These are phyloP conservation scores for Globisporangium middletonii DNA, from an alignment of 352 stramenopile genomes.

Conservation along the genomic window DNA sequence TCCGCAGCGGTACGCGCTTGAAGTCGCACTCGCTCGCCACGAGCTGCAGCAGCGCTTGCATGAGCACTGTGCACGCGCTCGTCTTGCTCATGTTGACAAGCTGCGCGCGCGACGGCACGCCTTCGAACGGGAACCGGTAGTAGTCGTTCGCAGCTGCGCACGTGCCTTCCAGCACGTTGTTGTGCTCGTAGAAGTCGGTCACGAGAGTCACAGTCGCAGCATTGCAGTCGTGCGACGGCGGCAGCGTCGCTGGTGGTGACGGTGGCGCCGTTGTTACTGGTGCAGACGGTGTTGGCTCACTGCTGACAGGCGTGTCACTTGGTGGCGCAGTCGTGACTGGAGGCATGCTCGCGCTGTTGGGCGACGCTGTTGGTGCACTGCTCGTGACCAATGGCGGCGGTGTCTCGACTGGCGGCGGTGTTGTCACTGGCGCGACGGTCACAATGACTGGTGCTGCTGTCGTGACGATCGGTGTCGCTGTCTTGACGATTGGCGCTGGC, in stretches of 20 bases:
- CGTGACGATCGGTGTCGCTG: not conserved
- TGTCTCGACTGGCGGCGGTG: not conserved
- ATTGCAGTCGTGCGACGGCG: conserved; percentile 4
- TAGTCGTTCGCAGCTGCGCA: conserved; percentile 12
- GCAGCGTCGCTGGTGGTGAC: not conserved
- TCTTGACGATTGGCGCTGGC: not conserved
- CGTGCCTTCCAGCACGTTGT: conserved; percentile 15
- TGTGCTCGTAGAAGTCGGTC: conserved; percentile 16
- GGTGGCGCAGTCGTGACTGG: not conserved
- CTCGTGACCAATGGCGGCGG: not conserved
- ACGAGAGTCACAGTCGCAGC: conserved; percentile 6
- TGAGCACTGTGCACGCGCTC: conserved; percentile 12
- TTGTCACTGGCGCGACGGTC: not conserved
- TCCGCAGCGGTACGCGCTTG: conserved; percentile 11
- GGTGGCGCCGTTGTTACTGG: not conserved
- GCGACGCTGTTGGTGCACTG: not conserved
- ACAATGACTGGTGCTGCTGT: not conserved
- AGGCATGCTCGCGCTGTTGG: not conserved
- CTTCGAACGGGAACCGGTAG: conserved; percentile 22
- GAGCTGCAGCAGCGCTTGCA: conserved; percentile 11
- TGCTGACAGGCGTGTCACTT: not conserved
- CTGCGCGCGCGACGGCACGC: conserved; percentile 12
- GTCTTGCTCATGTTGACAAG: conserved; percentile 14
- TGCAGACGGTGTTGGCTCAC: not conserved
- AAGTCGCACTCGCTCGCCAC: conserved; percentile 16